Percentiles rank a stretch among this genome's conserved stretches.
Conservation (phyloP, 78 protist species). For the Dictyostelium capitatum region DNA sequence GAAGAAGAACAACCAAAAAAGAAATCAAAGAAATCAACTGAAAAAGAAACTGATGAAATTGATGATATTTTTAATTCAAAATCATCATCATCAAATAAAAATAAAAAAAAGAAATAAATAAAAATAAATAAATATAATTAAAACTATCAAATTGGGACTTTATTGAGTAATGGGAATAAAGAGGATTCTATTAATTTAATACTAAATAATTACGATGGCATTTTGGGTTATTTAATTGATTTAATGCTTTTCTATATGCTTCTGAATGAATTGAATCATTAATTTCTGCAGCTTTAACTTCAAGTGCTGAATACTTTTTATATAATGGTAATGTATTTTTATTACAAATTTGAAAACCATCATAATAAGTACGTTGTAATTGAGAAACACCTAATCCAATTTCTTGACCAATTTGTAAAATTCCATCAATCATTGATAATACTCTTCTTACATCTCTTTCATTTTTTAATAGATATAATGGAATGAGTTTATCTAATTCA, state of each 20-base stretch:
- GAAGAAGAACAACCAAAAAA: slow-evolving; percentile 20
- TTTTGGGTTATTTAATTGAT: background rate
- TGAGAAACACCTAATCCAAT: slow-evolving; percentile 1
- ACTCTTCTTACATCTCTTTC: background rate
- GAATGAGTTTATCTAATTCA: no score
- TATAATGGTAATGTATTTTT: slow-evolving; percentile 40
- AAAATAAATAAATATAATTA: background rate
- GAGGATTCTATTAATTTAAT: no score
- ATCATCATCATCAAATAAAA: background rate
- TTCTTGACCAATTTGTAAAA: slow-evolving; percentile 9
- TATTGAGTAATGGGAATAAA: no score
- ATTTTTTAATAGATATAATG: no score
- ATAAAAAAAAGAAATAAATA: background rate
- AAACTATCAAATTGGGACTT: no score
- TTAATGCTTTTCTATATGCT: slow-evolving; percentile 17
- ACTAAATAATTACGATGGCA: slow-evolving; percentile 28
- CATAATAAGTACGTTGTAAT: slow-evolving; percentile 34
- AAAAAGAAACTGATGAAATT: slow-evolving; percentile 35
- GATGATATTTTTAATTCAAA: slow-evolving; percentile 48
- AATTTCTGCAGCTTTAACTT: slow-evolving; percentile 18
- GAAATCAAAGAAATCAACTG: background rate
- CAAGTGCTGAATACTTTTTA: slow-evolving; percentile 18
- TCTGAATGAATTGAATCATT: slow-evolving; percentile 1
- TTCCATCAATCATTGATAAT: background rate
- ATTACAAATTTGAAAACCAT: slow-evolving; percentile 37